Evolutionary conservation across 441 rosid species (phyloP).

Genomic region (Erysimum cheiri): DNA sequence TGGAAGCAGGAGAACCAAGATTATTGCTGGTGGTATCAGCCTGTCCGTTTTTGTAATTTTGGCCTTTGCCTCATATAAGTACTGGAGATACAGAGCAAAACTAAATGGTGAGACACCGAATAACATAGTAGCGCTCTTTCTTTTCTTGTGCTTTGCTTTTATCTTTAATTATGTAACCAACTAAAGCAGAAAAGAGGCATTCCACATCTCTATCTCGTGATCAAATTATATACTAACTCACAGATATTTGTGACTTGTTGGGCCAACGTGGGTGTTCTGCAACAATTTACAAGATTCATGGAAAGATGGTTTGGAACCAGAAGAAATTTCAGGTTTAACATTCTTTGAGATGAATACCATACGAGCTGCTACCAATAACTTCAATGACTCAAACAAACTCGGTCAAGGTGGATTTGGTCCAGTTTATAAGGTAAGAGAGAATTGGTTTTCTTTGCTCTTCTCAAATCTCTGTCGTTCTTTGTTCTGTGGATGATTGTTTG

Average conservation of each 20-base stretch:
- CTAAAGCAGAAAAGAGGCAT: not conserved
- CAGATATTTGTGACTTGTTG: not conserved
- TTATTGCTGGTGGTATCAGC: constrained; percentile 11
- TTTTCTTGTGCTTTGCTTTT: not conserved
- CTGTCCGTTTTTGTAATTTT: constrained; percentile 26
- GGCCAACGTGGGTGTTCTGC: not conserved
- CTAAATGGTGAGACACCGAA: constrained; percentile 31
- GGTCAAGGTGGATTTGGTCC: constrained; percentile 41
- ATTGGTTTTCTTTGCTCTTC: not conserved
- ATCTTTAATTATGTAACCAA: constrained; percentile 8
- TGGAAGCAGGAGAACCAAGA: constrained; percentile 23
- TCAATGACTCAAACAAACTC: constrained; percentile 22
- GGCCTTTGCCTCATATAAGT: constrained; percentile 25
- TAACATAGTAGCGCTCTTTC: not conserved
- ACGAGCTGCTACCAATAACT: constrained; percentile 31
- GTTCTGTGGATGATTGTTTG: constrained; percentile 12
- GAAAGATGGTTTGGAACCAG: constrained; percentile 17
- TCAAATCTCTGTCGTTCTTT: not conserved
- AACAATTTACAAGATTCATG: constrained; percentile 17
- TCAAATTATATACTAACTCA: constrained; percentile 7
- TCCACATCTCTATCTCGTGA: not conserved
- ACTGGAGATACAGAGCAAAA: constrained; percentile 20
- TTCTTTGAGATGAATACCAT: constrained; percentile 30
- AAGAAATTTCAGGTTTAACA: constrained; percentile 15
- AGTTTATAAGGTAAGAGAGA: constrained; percentile 23